Base-by-base conservation (phyloP, 805 yeast genomes). In the Saturnispora serradocipensis region DNA sequence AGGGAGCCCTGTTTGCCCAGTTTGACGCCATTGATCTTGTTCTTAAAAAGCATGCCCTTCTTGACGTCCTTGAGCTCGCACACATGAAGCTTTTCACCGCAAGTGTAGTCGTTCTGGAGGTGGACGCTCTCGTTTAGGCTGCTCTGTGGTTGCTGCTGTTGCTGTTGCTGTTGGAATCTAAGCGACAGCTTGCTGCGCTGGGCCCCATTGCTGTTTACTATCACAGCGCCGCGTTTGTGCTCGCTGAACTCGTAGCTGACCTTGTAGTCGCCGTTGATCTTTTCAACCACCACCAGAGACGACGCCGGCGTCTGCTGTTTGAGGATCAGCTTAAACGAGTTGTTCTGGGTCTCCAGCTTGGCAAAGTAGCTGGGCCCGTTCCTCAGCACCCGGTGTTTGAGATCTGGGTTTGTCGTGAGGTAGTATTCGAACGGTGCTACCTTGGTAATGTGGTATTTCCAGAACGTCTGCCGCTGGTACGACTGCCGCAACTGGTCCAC, bases 371-470 rank as follows among this genome's bases (percentile, higher is more conserved):
- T 81, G 0, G 88, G 88, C 0, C 80, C 86, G 56, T 73, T 71
- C 32, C 85, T 68, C 50, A 84, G 76, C 56, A 74, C 76, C 36
- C 77, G 63, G 61, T 84, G 88, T 54, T 76, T 73, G 18, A 71
- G 64, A 22, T 80, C 81, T 0, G 89, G 89, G 57, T 81, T 84
- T 0, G 90, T 84, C 1, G 88, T 76, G 45, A 84, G 60, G 60
- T 82, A 82, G 45, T 81, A 66, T 56, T 77, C 81, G 34, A 53
- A 45, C 39, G 71, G 72, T 10, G 81, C 80, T 48, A 80, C 67
- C 50, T 71, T 73, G 24, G 80, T 61, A 5, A 82, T 67, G 60
- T 84, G 89, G 59, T 83, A 84, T 60, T 82, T 82, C 82, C 84
- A 81, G 56, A 72, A 76, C 16, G 72, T 48, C 38, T 64, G 67